A percentile compares a stretch with the other conserved stretches of the same genome.
These are phyloP conservation scores for Soucietia sequanensis DNA, from an alignment of 805 yeast genomes.

Conservation along the genomic window DNA sequence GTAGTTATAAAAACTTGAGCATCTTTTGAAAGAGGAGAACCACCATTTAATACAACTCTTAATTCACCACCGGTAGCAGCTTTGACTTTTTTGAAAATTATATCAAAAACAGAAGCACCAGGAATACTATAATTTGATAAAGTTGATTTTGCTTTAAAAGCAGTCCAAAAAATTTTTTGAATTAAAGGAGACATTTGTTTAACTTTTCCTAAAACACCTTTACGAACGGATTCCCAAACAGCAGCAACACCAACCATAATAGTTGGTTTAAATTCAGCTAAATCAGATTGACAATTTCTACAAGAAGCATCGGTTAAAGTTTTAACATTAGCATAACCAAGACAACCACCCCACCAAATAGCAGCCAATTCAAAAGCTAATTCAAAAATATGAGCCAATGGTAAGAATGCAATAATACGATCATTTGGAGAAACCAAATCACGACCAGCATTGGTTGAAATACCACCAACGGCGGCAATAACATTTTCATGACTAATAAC, in stretches of 20 bases:
- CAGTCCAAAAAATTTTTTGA: conserved; percentile 88
- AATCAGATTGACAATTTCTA: conserved; percentile 84
- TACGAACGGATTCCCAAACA: conserved; percentile 94
- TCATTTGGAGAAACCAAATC: conserved; percentile 54
- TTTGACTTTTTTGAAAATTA: conserved; percentile 83
- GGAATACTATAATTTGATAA: conserved; percentile 70
- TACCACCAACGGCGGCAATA: conserved; percentile 86
- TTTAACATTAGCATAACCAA: conserved; percentile 92
- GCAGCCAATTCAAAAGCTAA: conserved; percentile 76
- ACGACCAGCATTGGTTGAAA: conserved; percentile 58
- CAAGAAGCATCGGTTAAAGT: conserved; percentile 82
- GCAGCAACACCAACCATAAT: conserved; percentile 98
- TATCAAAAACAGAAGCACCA: conserved; percentile 67
- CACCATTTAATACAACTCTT: conserved; percentile 78
- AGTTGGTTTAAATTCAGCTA: conserved; percentile 84
- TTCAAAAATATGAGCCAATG: conserved; percentile 96
- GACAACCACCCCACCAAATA: conserved; percentile 85
- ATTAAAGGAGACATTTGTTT: conserved; percentile 58
- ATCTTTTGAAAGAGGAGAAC: conserved; percentile 79
- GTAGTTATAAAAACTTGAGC: conserved; percentile 81
- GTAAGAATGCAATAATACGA: conserved; percentile 82
- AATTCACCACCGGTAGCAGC: conserved; percentile 94
- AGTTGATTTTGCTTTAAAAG: conserved; percentile 69
- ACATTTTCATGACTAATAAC: conserved; percentile 65
- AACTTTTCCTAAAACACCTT: conserved; percentile 83